These are phyloP conservation scores for Trichophyton benhamiae DNA, from an alignment of 2,329 filamentous ascomycete species.

Conservation along the genomic window DNA sequence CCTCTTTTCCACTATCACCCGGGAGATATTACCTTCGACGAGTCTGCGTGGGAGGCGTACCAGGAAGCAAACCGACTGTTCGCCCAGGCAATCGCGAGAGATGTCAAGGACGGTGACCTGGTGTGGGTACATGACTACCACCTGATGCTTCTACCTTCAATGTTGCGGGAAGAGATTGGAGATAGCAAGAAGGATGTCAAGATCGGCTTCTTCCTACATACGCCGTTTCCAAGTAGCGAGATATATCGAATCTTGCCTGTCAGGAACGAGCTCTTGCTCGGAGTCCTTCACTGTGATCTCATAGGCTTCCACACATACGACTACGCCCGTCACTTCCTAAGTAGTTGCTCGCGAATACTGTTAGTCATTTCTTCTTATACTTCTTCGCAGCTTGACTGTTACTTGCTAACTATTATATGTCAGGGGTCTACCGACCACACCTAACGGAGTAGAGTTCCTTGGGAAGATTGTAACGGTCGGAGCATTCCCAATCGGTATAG, in stretches of 20 bases:
- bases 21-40: conserved; percentile 95
- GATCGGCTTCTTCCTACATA: conserved; percentile 97
- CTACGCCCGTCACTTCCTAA: conserved; percentile 95
- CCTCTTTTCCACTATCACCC: conserved; percentile 98
- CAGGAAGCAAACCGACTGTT: conserved; percentile 86
- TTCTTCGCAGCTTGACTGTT: neutral
- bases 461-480: conserved; percentile 82
- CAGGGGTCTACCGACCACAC: conserved; percentile 54
- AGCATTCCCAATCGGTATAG: conserved; percentile 94
- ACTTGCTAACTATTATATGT: conserved; percentile 2
- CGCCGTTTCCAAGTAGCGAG: conserved; percentile 90
- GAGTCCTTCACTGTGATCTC: conserved; percentile 83
- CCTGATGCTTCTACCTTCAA: conserved; percentile 87
- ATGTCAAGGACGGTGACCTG: conserved; percentile 84
- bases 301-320: conserved; percentile 99
- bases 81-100: conserved; percentile 71
- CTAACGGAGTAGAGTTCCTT: conserved; percentile 84
- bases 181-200: conserved; percentile 77
- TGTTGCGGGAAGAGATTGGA: conserved; percentile 84
- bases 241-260: conserved; percentile 94
- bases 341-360: conserved; percentile 89
- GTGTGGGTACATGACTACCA: conserved; percentile 99
- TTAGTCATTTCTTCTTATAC: conserved; percentile 32
- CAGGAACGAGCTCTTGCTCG: conserved; percentile 72
- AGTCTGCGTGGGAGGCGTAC: conserved; percentile 87